Percentiles rank a stretch among this genome's conserved stretches.
phyloP scores from a whole-genome alignment of 2,329 filamentous ascomycete species.

The Arthrobotrys conoides region DNA sequence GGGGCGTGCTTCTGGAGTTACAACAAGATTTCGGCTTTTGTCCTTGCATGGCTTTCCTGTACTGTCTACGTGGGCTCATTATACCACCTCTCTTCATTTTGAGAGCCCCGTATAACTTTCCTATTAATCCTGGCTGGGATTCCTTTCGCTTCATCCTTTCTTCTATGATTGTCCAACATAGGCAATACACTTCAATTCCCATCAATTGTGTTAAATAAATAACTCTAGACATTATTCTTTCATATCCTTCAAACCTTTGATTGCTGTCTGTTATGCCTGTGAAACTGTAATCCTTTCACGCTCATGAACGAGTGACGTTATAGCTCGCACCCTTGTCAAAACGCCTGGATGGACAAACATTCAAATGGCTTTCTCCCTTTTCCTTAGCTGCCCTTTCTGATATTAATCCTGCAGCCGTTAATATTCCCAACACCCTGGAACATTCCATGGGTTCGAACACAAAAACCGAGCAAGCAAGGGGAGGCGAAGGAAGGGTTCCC shows the following conservation, averaged over 20 bases:
- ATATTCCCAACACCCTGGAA: constrained; percentile 59
- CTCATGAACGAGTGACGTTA: constrained; percentile 43
- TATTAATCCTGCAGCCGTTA: constrained; percentile 44
- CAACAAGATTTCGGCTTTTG: constrained; percentile 60
- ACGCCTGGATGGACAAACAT: constrained; percentile 18
- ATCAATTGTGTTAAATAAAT: constrained; percentile 42
- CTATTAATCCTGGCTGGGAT: constrained; percentile 46
- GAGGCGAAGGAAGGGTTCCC: constrained; percentile 39
- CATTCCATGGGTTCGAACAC: constrained; percentile 43
- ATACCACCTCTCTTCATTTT: constrained; percentile 46
- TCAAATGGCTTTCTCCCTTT: constrained; percentile 4
- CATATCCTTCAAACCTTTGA: neutral
- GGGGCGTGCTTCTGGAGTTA: constrained; percentile 60
- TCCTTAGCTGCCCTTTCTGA: constrained; percentile 50
- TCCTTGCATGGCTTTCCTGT: constrained; percentile 40
- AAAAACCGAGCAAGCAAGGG: constrained; percentile 45
- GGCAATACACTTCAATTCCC: neutral
- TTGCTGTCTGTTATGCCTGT: constrained; percentile 1
- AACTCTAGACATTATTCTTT: constrained; percentile 48
- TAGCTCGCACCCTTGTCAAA: constrained; percentile 40
- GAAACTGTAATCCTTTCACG: constrained; percentile 11
- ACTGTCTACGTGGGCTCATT: constrained; percentile 44
- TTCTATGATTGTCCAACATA: constrained; percentile 20
- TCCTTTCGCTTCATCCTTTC: constrained; percentile 51
- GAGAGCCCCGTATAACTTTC: constrained; percentile 35